phyloP scores from a whole-genome alignment of 805 yeast genomes.

The Sugiyamaella americana region DNA sequence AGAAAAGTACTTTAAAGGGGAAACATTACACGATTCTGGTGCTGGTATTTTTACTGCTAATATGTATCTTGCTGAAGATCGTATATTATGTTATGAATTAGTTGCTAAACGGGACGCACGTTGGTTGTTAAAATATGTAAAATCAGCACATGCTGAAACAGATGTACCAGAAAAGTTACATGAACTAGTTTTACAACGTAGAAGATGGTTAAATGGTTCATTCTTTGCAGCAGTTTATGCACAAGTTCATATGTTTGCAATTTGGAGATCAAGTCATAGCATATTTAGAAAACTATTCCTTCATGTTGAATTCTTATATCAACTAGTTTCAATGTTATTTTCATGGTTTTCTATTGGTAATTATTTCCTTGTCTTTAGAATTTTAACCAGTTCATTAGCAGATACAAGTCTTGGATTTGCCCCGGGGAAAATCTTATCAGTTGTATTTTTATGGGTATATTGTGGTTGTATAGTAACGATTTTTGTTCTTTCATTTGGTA shows the following conservation, averaged over 20 bases:
- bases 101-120: conserved; percentile 73
- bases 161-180: conserved; percentile 89
- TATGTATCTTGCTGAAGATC: conserved; percentile 96
- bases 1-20: conserved; percentile 89
- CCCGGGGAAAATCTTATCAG: conserved; percentile 72
- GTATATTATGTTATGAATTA: conserved; percentile 89
- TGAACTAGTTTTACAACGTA: conserved; percentile 83
- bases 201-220: conserved; percentile 97
- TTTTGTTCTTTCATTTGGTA: conserved; percentile 87
- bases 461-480: conserved; percentile 75
- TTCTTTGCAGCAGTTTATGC: conserved; percentile 92
- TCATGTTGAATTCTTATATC: conserved; percentile 75
- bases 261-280: conserved; percentile 74
- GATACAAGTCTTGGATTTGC: conserved; percentile 53
- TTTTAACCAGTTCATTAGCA: conserved; percentile 74
- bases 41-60: conserved; percentile 87
- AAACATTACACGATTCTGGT: conserved; percentile 61
- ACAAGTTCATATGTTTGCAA: conserved; percentile 63
- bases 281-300: conserved; percentile 59
- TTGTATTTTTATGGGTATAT: conserved; percentile 79
- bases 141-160: conserved; percentile 84
- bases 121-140: conserved; percentile 81
- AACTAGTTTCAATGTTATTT: conserved; percentile 63
- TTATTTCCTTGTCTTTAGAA: conserved; percentile 83
- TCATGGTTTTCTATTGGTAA: conserved; percentile 93